phyloP scores from a whole-genome alignment of 768 basidiomycete species.

The Boletus huronensis region DNA sequence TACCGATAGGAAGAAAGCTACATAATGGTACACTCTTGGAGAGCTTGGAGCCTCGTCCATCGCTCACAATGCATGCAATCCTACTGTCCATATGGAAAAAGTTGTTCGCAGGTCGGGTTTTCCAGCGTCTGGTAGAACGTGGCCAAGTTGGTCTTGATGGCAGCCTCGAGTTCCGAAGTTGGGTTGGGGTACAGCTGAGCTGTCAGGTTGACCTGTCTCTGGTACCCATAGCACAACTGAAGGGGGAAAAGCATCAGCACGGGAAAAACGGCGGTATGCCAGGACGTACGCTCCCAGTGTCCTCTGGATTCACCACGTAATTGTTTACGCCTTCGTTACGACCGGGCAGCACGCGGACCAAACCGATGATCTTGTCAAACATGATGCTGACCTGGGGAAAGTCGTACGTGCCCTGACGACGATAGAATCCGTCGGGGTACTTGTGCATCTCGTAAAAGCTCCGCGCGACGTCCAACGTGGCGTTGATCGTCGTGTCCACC shows the following conservation, averaged over 20 bases:
- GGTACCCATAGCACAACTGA: slow-evolving; percentile 21
- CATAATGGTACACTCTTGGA: not conserved
- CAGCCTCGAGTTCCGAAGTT: slow-evolving; percentile 13
- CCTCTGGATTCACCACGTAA: slow-evolving; percentile 14
- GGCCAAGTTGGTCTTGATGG: slow-evolving; percentile 23
- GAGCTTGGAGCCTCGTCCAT: too few species aligned
- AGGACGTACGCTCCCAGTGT: slow-evolving; percentile 15
- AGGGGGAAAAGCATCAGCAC: not conserved
- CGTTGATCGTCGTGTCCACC: slow-evolving; percentile 15
- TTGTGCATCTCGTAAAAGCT: slow-evolving; percentile 17
- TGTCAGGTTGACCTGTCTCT: slow-evolving; percentile 18
- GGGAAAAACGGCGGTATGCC: not conserved
- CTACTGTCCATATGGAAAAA: slow-evolving; percentile 18
- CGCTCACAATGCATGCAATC: not conserved
- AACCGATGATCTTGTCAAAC: not conserved
- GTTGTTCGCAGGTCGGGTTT: slow-evolving; percentile 9
- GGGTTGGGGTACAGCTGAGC: slow-evolving; percentile 22
- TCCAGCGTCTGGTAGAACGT: slow-evolving; percentile 13
- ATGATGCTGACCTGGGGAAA: not conserved
- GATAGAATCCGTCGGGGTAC: slow-evolving; percentile 21
- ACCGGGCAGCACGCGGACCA: slow-evolving; percentile 14
- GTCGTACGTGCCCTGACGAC: slow-evolving; percentile 18
- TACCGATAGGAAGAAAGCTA: not conserved
- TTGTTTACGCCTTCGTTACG: slow-evolving; percentile 17
- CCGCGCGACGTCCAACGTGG: slow-evolving; percentile 12